A percentile compares a stretch with the other conserved stretches of the same genome.
These are phyloP conservation scores for Ceratocystis lukuohia DNA, from an alignment of 2,329 filamentous ascomycete species.

Conservation along the genomic window DNA sequence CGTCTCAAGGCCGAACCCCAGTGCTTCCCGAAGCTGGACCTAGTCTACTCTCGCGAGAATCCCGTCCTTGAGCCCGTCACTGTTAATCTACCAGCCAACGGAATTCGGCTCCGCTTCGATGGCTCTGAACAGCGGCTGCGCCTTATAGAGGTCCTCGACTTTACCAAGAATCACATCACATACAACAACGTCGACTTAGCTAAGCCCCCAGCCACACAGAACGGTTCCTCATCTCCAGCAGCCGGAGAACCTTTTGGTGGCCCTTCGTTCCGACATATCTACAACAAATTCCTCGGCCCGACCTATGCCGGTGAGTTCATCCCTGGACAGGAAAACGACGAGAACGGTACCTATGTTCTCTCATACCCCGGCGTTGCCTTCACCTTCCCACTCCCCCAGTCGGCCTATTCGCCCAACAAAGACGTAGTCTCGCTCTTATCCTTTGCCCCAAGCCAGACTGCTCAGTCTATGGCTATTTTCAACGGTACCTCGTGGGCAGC, in stretches of 20 bases:
- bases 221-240: constrained; percentile 22
- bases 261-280: constrained; percentile 77
- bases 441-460: constrained; percentile 60
- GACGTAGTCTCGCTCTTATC: constrained; percentile 82
- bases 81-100: constrained; percentile 68
- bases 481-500: constrained; percentile 83
- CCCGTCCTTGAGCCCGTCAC: constrained; percentile 66
- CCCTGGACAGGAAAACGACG: constrained; percentile 29
- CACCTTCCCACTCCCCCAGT: constrained; percentile 65
- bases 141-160: constrained; percentile 81
- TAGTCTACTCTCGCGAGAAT: constrained; percentile 61
- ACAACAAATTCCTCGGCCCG: constrained; percentile 82
- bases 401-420: constrained; percentile 58
- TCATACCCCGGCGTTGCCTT: constrained; percentile 94
- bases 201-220: constrained; percentile 36
- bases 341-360: constrained; percentile 66
- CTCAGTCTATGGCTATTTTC: constrained; percentile 82
- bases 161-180: constrained; percentile 67
- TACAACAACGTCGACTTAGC: constrained; percentile 71
- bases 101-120: constrained; percentile 81
- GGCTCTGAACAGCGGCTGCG: constrained; percentile 83
- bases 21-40: constrained; percentile 67
- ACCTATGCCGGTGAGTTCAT: constrained; percentile 92
- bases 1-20: constrained; percentile 78
- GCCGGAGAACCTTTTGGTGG: constrained; percentile 34